phyloP scores from a whole-genome alignment of 805 yeast species.

The Kodamaea jinghongensis region DNA sequence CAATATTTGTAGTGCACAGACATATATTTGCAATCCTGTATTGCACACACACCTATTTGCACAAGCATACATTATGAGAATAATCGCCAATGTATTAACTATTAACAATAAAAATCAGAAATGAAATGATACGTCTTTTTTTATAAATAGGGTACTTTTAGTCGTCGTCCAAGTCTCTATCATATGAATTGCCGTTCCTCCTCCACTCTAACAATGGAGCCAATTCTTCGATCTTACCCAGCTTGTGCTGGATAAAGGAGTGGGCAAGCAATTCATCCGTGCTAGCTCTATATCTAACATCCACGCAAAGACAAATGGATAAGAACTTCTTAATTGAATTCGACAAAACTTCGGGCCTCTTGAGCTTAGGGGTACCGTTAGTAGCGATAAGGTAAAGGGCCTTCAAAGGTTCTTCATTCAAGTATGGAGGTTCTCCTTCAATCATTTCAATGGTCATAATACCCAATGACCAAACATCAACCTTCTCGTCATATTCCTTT shows the following conservation, averaged over 20 bases:
- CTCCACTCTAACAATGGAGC: slow-evolving; percentile 57
- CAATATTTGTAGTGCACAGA: too few species aligned
- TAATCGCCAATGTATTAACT: not conserved
- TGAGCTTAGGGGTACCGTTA: slow-evolving; percentile 76
- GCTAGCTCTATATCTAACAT: slow-evolving; percentile 85
- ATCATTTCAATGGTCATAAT: slow-evolving; percentile 88
- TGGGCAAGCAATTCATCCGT: slow-evolving; percentile 86
- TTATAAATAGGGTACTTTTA: not conserved
- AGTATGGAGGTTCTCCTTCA: slow-evolving; percentile 81
- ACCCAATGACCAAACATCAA: slow-evolving; percentile 81
- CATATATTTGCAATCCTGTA: too few species aligned
- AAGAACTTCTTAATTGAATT: slow-evolving; percentile 79
- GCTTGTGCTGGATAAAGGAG: slow-evolving; percentile 58
- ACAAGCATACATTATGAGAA: too few species aligned
- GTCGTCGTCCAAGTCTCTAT: slow-evolving; percentile 4
- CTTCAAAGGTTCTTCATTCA: slow-evolving; percentile 74
- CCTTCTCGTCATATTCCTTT: slow-evolving; percentile 77
- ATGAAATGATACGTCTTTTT: not conserved
- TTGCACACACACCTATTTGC: too few species aligned
- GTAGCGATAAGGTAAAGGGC: slow-evolving; percentile 77
- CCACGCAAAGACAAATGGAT: slow-evolving; percentile 90
- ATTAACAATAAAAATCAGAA: not conserved
- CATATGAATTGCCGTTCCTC: slow-evolving; percentile 15
- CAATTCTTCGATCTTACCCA: slow-evolving; percentile 59
- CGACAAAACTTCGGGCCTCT: slow-evolving; percentile 65